These are phyloP conservation scores for Hydnum rufescens DNA, from an alignment of 768 basidiomycete species.

Conservation along the genomic window DNA sequence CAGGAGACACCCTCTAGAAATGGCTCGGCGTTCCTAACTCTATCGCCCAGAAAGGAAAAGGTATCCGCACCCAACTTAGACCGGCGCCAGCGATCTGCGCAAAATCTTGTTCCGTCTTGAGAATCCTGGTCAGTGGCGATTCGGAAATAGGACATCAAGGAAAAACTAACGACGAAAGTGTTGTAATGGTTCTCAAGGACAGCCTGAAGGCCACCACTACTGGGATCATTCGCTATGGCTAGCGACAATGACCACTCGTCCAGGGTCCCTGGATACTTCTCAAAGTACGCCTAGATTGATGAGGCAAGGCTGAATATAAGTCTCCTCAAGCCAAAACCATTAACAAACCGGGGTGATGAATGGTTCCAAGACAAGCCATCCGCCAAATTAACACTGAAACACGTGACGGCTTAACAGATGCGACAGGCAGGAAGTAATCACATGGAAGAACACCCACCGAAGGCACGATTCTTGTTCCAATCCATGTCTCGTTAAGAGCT, in stretches of 20 bases:
- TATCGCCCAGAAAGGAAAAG: conserved; percentile 84
- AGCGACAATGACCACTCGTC: conserved; percentile 73
- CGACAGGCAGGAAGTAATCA: conserved; percentile 24
- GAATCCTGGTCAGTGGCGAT: conserved; percentile 14
- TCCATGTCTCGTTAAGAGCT: conserved; percentile 13
- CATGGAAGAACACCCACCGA: conserved; percentile 12
- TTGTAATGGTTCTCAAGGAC: conserved; percentile 78
- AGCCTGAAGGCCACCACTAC: conserved; percentile 35
- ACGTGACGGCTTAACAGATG: conserved; percentile 16
- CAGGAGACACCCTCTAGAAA: conserved; percentile 66
- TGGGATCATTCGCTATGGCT: conserved; percentile 48
- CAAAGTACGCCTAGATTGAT: conserved; percentile 17
- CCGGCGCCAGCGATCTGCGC: conserved; percentile 86
- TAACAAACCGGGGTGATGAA: conserved; percentile 31
- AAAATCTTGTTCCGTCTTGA: conserved; percentile 84
- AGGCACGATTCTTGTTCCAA: conserved; percentile 4
- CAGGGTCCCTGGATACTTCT: conserved; percentile 4
- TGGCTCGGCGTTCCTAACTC: conserved; percentile 59
- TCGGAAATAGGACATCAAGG: neutral
- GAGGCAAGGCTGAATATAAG: conserved; percentile 27
- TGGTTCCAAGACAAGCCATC: conserved; percentile 47
- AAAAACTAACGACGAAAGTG: conserved; percentile 63
- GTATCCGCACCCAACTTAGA: conserved; percentile 83
- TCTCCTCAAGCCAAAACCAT: neutral
- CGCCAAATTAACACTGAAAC: conserved; percentile 77